Evolutionary conservation across 1,284 basidiomycete genomes (phyloP), one percentile per base, ranked within the genome.

Genomic region (Vanrija sp.): DNA sequence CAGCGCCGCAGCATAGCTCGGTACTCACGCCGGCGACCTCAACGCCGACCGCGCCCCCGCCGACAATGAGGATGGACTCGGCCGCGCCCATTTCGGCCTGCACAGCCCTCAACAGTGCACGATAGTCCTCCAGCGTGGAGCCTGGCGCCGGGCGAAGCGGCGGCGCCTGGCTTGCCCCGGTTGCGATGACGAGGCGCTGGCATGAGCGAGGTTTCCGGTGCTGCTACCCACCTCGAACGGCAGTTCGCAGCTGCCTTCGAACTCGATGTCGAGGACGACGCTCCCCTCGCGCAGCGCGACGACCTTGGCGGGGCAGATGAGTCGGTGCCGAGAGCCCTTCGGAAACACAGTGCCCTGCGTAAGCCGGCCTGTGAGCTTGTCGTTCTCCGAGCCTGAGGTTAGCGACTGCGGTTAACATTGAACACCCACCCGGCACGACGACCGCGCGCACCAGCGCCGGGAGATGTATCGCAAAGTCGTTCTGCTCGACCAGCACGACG

Each of bases 21-120:
- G 5, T 23, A 65, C 70, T 63, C 42, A 72, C 72, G 39, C 80
- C 80, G 0, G 76, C 76, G 45, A 76, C 66, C 55, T 81, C 80
- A 18, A 80, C 64, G 1, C 80, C 80, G 6, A 75, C 76, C 1
- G 79, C 69, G 6, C 80, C 80, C 28, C 72, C 78, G 15, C 78
- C 78, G 29, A 78, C 61, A 23, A 78, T 54, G 8, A 79, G 63
- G 18, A 79, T 53, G 46, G 68, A 69, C 3, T 52, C 54, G 0
- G 76, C 65, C 10, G 52, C 29, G 8, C 52, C 62, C 57, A 78
- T 61, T 16, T 69, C 68, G 0, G 62, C 51, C 51, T 78, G 76
- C 12, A 57, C 52, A 16, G 57, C 58, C 7, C 54, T 38, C 46
- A 76, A 58, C 6, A 46, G 29, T 6, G 56, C 38, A 8, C 62